Conservation (phyloP, 352 stramenopile species). For the Globisporangium polare region DNA sequence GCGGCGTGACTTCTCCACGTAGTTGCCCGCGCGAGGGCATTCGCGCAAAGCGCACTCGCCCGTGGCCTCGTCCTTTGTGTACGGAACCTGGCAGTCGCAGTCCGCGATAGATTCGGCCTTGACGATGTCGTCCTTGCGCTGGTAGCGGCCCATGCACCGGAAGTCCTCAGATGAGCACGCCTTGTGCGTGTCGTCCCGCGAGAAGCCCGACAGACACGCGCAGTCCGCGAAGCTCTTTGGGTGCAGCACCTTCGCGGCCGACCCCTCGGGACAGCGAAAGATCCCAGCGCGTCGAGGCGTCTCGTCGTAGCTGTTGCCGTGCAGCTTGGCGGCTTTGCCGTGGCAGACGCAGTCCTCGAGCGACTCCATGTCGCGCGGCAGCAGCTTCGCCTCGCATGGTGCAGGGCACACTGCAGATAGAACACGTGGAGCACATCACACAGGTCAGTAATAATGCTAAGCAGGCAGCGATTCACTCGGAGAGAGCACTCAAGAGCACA, state of each 20-base stretch:
- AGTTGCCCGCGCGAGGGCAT: conserved; percentile 77
- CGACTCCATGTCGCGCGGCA: conserved; percentile 81
- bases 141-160: conserved; percentile 57
- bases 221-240: conserved; percentile 45
- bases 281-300: background rate
- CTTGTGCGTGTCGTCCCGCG: conserved; percentile 37
- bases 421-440: background rate
- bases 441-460: background rate
- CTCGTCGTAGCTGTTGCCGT: conserved; percentile 14
- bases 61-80: conserved; percentile 59
- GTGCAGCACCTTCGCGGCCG: conserved; percentile 25
- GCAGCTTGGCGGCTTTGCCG: conserved; percentile 8
- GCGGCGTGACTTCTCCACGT: conserved; percentile 41
- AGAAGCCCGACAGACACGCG: conserved; percentile 24
- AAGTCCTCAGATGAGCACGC: conserved; percentile 35
- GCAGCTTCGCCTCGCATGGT: conserved; percentile 66
- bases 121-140: conserved; percentile 24
- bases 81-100: conserved; percentile 71
- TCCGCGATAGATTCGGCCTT: conserved; percentile 48
- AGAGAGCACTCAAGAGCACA: too few species aligned
- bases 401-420: conserved; percentile 44
- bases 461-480: background rate
- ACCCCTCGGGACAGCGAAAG: conserved; percentile 36
- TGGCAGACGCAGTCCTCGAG: conserved; percentile 70
- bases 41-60: conserved; percentile 45